phyloP scores from a whole-genome alignment of 495 filamentous ascomycete genomes.

The Hapsidospora chrysogenum region DNA sequence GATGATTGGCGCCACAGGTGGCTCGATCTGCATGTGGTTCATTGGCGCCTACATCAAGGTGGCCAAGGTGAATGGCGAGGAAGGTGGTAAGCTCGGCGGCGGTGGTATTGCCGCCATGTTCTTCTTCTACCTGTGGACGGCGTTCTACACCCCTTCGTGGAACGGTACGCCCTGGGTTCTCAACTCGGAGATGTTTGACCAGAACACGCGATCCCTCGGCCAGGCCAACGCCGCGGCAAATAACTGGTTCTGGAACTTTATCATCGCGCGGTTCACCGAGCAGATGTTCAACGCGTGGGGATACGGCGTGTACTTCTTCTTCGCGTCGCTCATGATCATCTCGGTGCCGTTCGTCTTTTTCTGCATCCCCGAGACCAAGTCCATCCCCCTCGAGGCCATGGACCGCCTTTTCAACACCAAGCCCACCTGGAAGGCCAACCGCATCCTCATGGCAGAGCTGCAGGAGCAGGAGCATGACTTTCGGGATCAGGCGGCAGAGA shows the following conservation, averaged over 20 bases:
- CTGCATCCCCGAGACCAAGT: conserved; percentile 33
- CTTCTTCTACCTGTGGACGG: conserved; percentile 70
- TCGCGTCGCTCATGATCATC: conserved; percentile 51
- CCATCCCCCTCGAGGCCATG: conserved; percentile 35
- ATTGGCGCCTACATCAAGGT: conserved; percentile 36
- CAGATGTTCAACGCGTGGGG: conserved; percentile 59
- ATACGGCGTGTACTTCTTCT: conserved; percentile 68
- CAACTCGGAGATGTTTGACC: conserved; percentile 47
- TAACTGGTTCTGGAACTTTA: conserved; percentile 69
- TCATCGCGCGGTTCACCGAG: conserved; percentile 53
- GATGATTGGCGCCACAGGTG: conserved; percentile 36
- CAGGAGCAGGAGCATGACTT: conserved; percentile 32
- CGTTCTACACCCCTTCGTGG: conserved; percentile 62
- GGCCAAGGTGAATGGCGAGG: conserved; percentile 25
- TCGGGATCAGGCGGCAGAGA: conserved; percentile 30
- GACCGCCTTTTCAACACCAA: conserved; percentile 38
- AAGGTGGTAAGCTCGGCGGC: conserved; percentile 19
- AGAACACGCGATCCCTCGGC: conserved; percentile 45
- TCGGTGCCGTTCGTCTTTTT: conserved; percentile 47
- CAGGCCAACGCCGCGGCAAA: conserved; percentile 51
- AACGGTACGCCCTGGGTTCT: conserved; percentile 56
- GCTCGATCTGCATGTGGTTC: conserved; percentile 40
- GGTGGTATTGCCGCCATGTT: conserved; percentile 55
- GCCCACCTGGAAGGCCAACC: conserved; percentile 39
- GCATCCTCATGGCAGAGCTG: conserved; percentile 30